Evolutionary conservation across 1,139 yeast genomes (phyloP), one percentile per base, ranked within the genome.

Genomic region (Diutina mesorugosa): DNA sequence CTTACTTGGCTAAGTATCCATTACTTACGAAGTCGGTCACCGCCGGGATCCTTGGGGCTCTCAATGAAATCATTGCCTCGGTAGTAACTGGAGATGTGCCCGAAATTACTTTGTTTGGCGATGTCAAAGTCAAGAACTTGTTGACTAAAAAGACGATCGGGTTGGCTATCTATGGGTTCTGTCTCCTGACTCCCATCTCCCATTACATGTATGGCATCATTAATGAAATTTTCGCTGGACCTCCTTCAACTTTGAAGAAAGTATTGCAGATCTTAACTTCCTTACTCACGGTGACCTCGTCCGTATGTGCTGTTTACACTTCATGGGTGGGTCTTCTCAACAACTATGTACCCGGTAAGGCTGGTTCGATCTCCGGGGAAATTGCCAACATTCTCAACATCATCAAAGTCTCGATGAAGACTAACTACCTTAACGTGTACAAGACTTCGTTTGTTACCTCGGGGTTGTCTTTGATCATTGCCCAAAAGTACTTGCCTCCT

Each of bases 401-500:
- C 45, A 50, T 50, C 53, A 51, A 51, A 35, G 45, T n/a, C 12
- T 51, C 85, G 1, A 71, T 85, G 65, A 72, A 72, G 61, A 74
- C 71, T 29, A 83, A 83, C 56, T 79, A 83, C 61, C 64, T 76
- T 60, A 72, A 80, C 6, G 84, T 87, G n/a, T 72, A 85, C 62
- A 80, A 77, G 62, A 76, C 87, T 8, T 81, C 90, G 12, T 80
- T 88, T 76, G 65, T 81, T 51, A 79, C 90, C 7, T 82, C 88
- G 45, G 84, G 87, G 12, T 64, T 82, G 18, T 79, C 86, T 6
- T 70, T 87, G 65, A 72, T 83, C 1, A 62, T 86, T 57, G 95
- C 96, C n/a, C 96, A 90, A 67, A 81, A 76, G 58, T 86, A 79
- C 65, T 67, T 90, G 41, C 79, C 81, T 18, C 90, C 90, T 14